Percentiles rank a stretch among this genome's conserved stretches.
Conservation (phyloP, 2,329 filamentous ascomycete species). For the Mycogone perniciosa region DNA sequence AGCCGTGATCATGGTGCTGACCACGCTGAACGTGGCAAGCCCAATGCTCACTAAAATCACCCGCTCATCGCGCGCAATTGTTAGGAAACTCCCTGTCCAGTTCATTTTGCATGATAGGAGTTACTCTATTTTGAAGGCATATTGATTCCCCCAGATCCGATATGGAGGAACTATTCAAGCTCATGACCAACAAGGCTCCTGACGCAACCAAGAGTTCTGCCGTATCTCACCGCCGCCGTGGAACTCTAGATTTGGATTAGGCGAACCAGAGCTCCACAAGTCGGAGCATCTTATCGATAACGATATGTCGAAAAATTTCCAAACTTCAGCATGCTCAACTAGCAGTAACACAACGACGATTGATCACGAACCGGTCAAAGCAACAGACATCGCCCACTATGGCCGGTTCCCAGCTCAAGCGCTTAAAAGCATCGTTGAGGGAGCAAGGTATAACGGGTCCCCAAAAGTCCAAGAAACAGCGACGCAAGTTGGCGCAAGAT, state of each 20-base stretch:
- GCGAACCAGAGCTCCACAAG: neutral
- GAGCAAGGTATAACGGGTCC: conserved; percentile 87
- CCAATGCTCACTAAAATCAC: conserved; percentile 48
- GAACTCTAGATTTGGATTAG: neutral
- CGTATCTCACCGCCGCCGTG: conserved; percentile 15
- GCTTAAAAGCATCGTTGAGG: conserved; percentile 81
- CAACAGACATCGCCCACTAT: conserved; percentile 43
- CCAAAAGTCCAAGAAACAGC: conserved; percentile 93
- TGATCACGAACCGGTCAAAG: neutral
- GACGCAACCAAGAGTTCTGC: conserved; percentile 14
- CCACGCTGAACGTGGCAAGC: conserved; percentile 52
- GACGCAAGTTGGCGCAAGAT: conserved; percentile 65
- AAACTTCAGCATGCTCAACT: neutral
- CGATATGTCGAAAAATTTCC: conserved; percentile 12
- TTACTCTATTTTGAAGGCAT: conserved; percentile 2
- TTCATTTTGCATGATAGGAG: conserved; percentile 32
- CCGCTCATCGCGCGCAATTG: conserved; percentile 43
- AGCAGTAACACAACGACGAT: neutral
- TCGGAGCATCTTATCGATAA: conserved; percentile 3
- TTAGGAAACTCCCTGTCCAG: conserved; percentile 24
- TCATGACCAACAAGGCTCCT: conserved; percentile 1
- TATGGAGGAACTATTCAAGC: neutral
- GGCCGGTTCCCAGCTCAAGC: conserved; percentile 94
- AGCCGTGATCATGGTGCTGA: conserved; percentile 50
- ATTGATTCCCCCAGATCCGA: conserved; percentile 3